A percentile compares a stretch with the other conserved stretches of the same genome.
These are phyloP conservation scores for Pulveroboletus ravenelii DNA, from an alignment of 768 basidiomycete genomes.

Conservation along the genomic window DNA sequence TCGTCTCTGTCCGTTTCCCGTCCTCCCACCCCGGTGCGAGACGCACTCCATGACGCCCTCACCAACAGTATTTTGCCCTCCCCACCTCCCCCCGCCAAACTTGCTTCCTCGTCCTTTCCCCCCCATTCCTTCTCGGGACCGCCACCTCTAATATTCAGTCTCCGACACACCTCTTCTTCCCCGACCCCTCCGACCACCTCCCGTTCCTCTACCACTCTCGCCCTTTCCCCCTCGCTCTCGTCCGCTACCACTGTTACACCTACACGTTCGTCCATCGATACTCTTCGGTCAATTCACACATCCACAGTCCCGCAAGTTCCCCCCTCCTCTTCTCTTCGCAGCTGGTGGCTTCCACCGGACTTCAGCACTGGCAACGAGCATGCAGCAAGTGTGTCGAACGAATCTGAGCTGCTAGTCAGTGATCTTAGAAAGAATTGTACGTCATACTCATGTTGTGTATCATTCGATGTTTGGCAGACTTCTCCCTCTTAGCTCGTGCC, in stretches of 20 bases:
- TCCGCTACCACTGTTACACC: conserved; percentile 22
- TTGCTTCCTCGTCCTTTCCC: conserved; percentile 34
- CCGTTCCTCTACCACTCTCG: conserved; percentile 9
- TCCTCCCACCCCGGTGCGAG: conserved; percentile 38
- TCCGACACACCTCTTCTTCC: conserved; percentile 61
- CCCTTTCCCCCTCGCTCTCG: conserved; percentile 17
- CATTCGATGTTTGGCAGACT: conserved; percentile 1
- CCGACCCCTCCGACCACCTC: conserved; percentile 47
- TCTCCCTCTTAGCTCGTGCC: conserved; percentile 51
- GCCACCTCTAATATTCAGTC: conserved; percentile 49
- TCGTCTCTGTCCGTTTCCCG: conserved; percentile 8
- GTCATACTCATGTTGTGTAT: conserved; percentile 20
- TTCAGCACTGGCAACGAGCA: conserved; percentile 34
- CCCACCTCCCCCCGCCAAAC: conserved; percentile 41
- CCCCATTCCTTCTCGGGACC: conserved; percentile 36
- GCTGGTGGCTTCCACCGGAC: conserved; percentile 54
- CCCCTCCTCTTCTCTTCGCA: conserved; percentile 21
- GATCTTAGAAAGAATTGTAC: conserved; percentile 57
- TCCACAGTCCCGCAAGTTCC: conserved; percentile 25
- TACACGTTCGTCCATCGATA: conserved; percentile 50
- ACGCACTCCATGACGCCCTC: conserved; percentile 43
- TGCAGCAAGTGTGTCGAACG: conserved; percentile 42
- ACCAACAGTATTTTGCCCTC: conserved; percentile 37
- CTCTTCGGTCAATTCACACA: conserved; percentile 44
- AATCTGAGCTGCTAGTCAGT: conserved; percentile 42